These are phyloP conservation scores for Trichoderma guizhouense DNA, from an alignment of 2,329 filamentous ascomycete genomes.

Conservation along the genomic window DNA sequence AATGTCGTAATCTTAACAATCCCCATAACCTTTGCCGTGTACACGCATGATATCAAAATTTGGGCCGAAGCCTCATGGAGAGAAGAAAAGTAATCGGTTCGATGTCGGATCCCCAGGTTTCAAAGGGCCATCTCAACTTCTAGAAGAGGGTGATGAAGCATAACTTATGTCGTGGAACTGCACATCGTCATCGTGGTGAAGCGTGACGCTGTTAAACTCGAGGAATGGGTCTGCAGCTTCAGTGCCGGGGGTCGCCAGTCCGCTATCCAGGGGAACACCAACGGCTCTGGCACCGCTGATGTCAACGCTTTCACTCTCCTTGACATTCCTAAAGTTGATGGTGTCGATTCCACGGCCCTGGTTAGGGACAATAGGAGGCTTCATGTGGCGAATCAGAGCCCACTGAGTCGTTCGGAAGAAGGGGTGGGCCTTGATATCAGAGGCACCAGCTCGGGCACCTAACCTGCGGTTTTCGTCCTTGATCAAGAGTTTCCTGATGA, in stretches of 20 bases:
- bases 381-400: slow-evolving; percentile 96
- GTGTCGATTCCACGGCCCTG: slow-evolving; percentile 89
- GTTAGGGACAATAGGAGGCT: slow-evolving; percentile 92
- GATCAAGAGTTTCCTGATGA: slow-evolving; percentile 94
- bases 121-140: background rate
- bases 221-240: slow-evolving; percentile 89
- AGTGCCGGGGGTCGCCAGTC: slow-evolving; percentile 76
- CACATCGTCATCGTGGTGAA: slow-evolving; percentile 93
- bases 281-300: slow-evolving; percentile 65
- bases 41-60: slow-evolving; percentile 15
- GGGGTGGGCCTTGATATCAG: slow-evolving; percentile 91
- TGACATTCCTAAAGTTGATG: slow-evolving; percentile 95
- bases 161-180: slow-evolving; percentile 34
- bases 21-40: slow-evolving; percentile 6
- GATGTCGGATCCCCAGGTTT: background rate
- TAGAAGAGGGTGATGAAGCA: slow-evolving; percentile 5
- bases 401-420: slow-evolving; percentile 97
- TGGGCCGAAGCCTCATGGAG: background rate
- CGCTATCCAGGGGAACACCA: slow-evolving; percentile 83
- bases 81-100: background rate
- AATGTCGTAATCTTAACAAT: slow-evolving; percentile 15
- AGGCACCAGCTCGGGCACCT: slow-evolving; percentile 89
- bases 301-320: slow-evolving; percentile 94
- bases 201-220: slow-evolving; percentile 96
- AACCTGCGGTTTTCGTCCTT: slow-evolving; percentile 95